These are phyloP conservation scores for Hemerocallis citrina DNA, from an alignment of 106 monocot genomes.

Conservation along the genomic window DNA sequence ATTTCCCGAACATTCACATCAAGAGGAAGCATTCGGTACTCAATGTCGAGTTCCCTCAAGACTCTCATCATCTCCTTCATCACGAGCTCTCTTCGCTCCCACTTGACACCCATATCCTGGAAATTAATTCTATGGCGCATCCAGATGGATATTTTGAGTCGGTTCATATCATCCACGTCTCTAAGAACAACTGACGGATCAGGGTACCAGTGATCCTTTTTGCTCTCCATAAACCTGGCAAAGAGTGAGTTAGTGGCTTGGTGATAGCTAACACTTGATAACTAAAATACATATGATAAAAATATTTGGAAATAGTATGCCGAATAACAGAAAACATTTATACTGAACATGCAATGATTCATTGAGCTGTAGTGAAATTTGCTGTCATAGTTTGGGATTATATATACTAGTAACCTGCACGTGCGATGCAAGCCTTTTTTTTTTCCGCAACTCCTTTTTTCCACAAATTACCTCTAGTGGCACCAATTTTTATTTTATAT, in stretches of 20 bases:
- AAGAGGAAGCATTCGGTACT: conserved; percentile 70
- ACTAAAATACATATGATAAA: too few species aligned
- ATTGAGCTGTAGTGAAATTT: too few species aligned
- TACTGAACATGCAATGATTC: too few species aligned
- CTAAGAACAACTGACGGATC: conserved; percentile 36
- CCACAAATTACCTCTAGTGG: too few species aligned
- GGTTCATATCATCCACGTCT: conserved; percentile 81
- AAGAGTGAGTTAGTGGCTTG: conserved; percentile 2
- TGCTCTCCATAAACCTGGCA: conserved; percentile 57
- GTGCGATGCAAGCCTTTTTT: too few species aligned
- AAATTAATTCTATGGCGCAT: conserved; percentile 62
- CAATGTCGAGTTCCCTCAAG: conserved; percentile 58
- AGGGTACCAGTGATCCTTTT: conserved; percentile 78
- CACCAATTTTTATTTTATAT: too few species aligned
- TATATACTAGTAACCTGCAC: too few species aligned
- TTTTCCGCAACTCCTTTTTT: too few species aligned
- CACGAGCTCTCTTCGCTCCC: conserved; percentile 56
- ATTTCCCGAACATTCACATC: conserved; percentile 61
- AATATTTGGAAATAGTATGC: too few species aligned
- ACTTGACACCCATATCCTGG: conserved; percentile 70
- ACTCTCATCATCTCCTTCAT: conserved; percentile 64
- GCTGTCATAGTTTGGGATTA: too few species aligned
- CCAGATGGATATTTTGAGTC: conserved; percentile 67
- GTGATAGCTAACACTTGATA: too few species aligned
- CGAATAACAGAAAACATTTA: too few species aligned